Evolutionary conservation across 1,284 basidiomycete genomes (phyloP).

Genomic region (Ustilago trichophora): DNA sequence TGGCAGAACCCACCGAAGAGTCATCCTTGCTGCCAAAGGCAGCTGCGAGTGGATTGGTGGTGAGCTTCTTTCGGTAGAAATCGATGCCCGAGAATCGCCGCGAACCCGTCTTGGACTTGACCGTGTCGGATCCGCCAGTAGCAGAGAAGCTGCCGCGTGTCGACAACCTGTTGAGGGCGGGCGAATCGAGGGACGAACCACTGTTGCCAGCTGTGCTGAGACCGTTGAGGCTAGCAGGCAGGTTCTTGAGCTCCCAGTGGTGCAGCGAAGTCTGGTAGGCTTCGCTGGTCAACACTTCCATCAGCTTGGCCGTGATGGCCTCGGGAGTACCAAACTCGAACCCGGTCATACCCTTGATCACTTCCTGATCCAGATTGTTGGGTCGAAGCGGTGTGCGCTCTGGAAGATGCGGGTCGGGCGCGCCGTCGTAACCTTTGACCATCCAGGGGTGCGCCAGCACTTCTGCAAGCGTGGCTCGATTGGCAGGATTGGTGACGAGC

Average conservation of each 20-base stretch:
- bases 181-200: conserved; percentile 35
- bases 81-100: conserved; percentile 88
- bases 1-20: conserved; percentile 14
- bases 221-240: conserved; percentile 33
- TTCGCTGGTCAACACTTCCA: conserved; percentile 80
- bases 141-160: conserved; percentile 28
- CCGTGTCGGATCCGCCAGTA: conserved; percentile 20
- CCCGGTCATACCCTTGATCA: conserved; percentile 91
- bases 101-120: conserved; percentile 54
- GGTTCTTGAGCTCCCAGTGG: conserved; percentile 75
- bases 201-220: conserved; percentile 64
- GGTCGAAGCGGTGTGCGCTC: conserved; percentile 85
- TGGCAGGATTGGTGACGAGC: conserved; percentile 91
- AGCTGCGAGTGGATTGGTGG: conserved; percentile 46
- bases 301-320: conserved; percentile 80
- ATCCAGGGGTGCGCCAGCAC: conserved; percentile 96
- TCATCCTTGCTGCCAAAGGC: conserved; percentile 50
- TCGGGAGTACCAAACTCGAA: conserved; percentile 94
- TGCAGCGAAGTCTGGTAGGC: conserved; percentile 78
- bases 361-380: conserved; percentile 84
- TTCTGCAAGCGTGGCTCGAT: conserved; percentile 83
- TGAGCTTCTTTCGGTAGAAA: conserved; percentile 87
- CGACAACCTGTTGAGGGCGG: conserved; percentile 29
- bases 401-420: conserved; percentile 85
- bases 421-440: conserved; percentile 82